These are phyloP conservation scores for Chaetomium strumarium DNA, from an alignment of 2,329 filamentous ascomycete genomes.

Conservation along the genomic window DNA sequence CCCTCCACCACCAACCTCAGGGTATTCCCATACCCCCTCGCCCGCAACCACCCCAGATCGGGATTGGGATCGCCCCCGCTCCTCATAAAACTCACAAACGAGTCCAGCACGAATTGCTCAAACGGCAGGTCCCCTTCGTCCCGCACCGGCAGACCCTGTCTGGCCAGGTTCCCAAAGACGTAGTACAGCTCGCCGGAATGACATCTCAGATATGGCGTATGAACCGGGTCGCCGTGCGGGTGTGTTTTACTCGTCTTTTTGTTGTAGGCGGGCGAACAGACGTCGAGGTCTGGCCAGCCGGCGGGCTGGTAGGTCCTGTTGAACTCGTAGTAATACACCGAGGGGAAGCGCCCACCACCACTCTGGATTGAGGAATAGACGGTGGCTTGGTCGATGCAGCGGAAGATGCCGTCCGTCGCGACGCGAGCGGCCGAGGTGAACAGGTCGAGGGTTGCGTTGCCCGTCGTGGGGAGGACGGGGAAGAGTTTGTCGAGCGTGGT, in stretches of 20 bases:
- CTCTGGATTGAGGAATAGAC: too few species aligned
- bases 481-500: constrained; percentile 47
- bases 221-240: constrained; percentile 38
- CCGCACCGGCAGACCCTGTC: constrained; percentile 38
- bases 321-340: constrained; percentile 55
- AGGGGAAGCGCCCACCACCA: constrained; percentile 41
- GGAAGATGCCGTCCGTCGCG: constrained; percentile 53
- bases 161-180: constrained; percentile 46
- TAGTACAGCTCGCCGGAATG: constrained; percentile 52
- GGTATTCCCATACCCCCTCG: constrained; percentile 35
- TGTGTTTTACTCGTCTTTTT: too few species aligned
- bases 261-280: constrained; percentile 38
- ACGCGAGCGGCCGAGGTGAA: constrained; percentile 51
- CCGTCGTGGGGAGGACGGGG: constrained; percentile 39
- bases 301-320: constrained; percentile 49
- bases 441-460: constrained; percentile 45
- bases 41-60: constrained; percentile 37
- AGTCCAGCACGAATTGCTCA: constrained; percentile 38
- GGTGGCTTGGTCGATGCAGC: constrained; percentile 55
- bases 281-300: constrained; percentile 47
- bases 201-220: constrained; percentile 43
- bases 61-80: constrained; percentile 48
- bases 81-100: constrained; percentile 47
- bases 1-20: constrained; percentile 17
- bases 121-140: constrained; percentile 39